Conservation (phyloP, 208 protist genomes). For the Leishmania gerbilli region DNA sequence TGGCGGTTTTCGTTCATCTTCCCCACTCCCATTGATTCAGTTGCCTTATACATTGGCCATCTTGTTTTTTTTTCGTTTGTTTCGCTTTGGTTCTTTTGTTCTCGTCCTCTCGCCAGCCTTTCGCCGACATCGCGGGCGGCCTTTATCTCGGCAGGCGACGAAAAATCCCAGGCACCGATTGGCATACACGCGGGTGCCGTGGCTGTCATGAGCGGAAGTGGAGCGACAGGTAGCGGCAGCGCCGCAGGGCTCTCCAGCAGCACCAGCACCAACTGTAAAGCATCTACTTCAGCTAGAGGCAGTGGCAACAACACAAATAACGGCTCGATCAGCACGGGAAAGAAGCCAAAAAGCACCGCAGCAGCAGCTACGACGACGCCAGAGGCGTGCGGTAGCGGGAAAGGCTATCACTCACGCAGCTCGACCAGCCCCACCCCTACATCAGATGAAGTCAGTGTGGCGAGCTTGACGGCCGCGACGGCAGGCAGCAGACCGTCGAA, state of each 20-base stretch:
- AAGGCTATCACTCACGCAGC: background rate
- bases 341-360: background rate
- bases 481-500: background rate
- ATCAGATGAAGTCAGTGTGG: background rate
- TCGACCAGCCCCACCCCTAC: background rate
- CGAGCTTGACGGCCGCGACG: background rate
- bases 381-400: background rate
- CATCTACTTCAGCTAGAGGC: background rate
- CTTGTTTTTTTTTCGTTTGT: conserved; percentile 1
- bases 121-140: background rate
- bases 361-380: background rate
- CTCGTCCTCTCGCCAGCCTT: background rate
- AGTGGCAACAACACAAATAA: background rate
- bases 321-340: background rate
- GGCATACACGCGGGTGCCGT: background rate
- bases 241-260: background rate
- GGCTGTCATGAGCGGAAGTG: conserved; percentile 1
- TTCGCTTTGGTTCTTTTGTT: background rate
- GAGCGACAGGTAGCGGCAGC: background rate
- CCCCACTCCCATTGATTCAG: background rate
- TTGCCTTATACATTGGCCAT: background rate
- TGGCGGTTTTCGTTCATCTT: background rate
- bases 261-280: conserved; percentile 3
- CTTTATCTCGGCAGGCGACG: background rate
- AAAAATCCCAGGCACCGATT: background rate